Evolutionary conservation across 1,139 yeast genomes (phyloP).

Genomic region (Yamadazyma epiphylla): DNA sequence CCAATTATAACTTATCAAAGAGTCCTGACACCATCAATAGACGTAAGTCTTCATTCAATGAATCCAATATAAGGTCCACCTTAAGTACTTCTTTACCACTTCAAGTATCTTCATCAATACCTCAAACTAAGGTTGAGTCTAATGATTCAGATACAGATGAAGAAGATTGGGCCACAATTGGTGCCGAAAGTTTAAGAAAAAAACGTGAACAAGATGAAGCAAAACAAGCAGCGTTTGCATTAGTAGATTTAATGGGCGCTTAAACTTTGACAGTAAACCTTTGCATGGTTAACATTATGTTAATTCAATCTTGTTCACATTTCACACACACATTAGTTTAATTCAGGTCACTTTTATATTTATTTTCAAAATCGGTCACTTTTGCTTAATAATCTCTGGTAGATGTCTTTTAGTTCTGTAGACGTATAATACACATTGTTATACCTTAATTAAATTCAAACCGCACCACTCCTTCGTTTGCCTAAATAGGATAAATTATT

Average conservation of each 20-base stretch:
- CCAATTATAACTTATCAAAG: slow-evolving; percentile 15
- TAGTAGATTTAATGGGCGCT: slow-evolving; percentile 49
- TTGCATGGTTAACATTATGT: too few relatives aligned
- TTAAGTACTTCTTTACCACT: slow-evolving; percentile 28
- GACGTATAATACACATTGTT: too few relatives aligned
- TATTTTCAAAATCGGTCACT: too few relatives aligned
- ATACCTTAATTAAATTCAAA: too few relatives aligned
- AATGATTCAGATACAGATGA: slow-evolving; percentile 67
- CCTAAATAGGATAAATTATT: not conserved
- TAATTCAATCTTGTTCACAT: too few relatives aligned
- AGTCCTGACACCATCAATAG: slow-evolving; percentile 12
- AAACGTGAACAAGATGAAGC: slow-evolving; percentile 32
- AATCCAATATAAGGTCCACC: slow-evolving; percentile 40
- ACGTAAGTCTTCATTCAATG: slow-evolving; percentile 40
- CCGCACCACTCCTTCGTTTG: too few relatives aligned
- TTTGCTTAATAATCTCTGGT: too few relatives aligned
- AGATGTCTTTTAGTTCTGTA: too few relatives aligned
- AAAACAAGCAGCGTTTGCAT: slow-evolving; percentile 57
- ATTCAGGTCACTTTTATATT: too few relatives aligned
- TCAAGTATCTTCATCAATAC: slow-evolving; percentile 2
- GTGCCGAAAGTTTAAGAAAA: slow-evolving; percentile 59
- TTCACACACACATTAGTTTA: too few relatives aligned
- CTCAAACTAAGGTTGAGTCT: slow-evolving; percentile 1
- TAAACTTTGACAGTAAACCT: not conserved
- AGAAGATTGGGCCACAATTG: slow-evolving; percentile 92